Conservation (phyloP, 192 early-diverging fungal species). For the Gonapodya prolifera region DNA sequence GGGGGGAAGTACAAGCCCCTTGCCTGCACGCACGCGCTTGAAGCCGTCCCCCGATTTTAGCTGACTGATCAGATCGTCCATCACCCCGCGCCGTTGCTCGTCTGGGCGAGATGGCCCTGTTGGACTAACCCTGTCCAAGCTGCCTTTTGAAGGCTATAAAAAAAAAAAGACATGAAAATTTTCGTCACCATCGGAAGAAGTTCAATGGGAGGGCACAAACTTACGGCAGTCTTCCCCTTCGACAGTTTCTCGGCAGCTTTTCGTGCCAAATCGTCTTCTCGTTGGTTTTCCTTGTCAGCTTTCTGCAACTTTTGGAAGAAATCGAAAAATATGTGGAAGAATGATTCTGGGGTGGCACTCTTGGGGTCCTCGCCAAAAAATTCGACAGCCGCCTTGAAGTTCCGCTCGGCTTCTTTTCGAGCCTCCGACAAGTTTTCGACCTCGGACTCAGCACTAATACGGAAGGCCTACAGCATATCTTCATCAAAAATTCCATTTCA, state of each 20-base stretch:
- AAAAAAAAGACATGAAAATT: neutral
- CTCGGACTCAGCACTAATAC: neutral
- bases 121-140: neutral
- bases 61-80: neutral
- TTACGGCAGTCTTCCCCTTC: neutral
- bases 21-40: neutral
- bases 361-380: constrained; percentile 1
- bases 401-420: neutral
- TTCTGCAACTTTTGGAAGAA: neutral
- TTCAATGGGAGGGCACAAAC: neutral
- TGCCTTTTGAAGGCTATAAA: neutral
- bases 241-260: neutral
- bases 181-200: neutral
- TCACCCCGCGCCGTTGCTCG: neutral
- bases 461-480: neutral
- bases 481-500: neutral
- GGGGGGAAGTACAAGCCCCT: neutral
- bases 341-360: constrained; percentile 2
- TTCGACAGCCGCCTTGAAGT: neutral
- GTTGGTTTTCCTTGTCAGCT: neutral
- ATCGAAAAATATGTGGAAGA: neutral
- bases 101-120: neutral
- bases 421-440: neutral
- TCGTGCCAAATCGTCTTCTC: neutral
- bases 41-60: neutral